Evolutionary conservation across 148 eudicot species (phyloP).

Genomic region (Mesembryanthemum crystallinum): DNA sequence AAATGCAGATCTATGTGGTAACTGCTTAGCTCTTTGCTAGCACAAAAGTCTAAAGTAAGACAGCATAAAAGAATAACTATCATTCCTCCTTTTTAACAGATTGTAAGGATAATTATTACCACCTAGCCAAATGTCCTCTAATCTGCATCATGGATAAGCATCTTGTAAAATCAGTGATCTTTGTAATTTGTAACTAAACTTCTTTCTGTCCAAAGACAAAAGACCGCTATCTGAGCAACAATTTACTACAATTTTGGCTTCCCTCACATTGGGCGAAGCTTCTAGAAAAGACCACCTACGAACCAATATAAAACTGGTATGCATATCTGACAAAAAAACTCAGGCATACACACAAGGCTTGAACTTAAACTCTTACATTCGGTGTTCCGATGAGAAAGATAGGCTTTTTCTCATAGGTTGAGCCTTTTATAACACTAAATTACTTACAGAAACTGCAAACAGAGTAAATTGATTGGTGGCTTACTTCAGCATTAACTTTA

Average conservation of each 20-base stretch:
- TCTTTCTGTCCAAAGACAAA: not conserved
- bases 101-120: not conserved
- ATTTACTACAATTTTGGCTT: not conserved
- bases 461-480: not conserved
- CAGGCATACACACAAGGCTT: not conserved
- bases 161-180: not conserved
- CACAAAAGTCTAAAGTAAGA: not conserved
- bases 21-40: not conserved
- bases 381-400: not conserved
- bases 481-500: not conserved
- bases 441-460: not conserved
- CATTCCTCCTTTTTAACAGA: not conserved
- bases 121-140: not conserved
- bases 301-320: not conserved
- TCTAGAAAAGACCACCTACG: not conserved
- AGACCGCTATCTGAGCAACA: not conserved
- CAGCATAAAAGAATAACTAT: not conserved
- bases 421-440: not conserved
- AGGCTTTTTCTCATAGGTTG: not conserved
- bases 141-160: not conserved
- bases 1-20: not conserved
- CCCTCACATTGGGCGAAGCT: not conserved
- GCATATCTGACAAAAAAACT: not conserved
- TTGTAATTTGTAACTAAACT: not conserved
- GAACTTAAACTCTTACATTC: not conserved